Base-by-base conservation (phyloP, 2,329 filamentous ascomycete genomes). In the Paramyrothecium roridum region DNA sequence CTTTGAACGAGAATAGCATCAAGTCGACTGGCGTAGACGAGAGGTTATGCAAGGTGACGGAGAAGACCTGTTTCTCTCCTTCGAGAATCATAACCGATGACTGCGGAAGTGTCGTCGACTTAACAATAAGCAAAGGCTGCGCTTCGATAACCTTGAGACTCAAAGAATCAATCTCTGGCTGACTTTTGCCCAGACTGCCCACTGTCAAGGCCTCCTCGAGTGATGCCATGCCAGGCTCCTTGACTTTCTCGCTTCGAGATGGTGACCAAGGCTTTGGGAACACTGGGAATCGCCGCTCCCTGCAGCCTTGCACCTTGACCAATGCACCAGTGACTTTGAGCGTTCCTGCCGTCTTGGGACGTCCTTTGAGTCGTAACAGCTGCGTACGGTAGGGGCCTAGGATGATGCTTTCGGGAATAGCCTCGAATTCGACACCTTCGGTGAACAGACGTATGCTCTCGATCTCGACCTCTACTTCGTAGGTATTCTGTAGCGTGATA, bases 11-110 rank as follows among this genome's bases (percentile, higher is more conserved):
- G 57, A 97, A 91, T 23, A 95, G 80, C 37, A 97, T 76, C 54
- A 98, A 87, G 66, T 96, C 91, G 1, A 91, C 90, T 1, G 90
- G 79, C 2, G 88, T 92, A 1, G 79, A 76, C 1, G 91, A 95
- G 10, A 85, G 77, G 61, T 99, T 99, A 61, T 89, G 83, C 16
- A 98, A 75, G 0, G 89, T 93, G 17, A 97, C 81, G 0, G 84
- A 87, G 66, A 98, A 96, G 1, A 78, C 77, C 62, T 86, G 87
- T 21, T 82, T 83, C 71, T 99, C 93, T 47, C 95, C 95, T 73
- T 98, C 93, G 7, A 99, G 79, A 12, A 99, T 82, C 92, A 96
- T 97, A 37, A 96, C 77, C 11, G 91, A 90, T 21, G 89, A 90
- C 65, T 97, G 93, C 1, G 89, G 84, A 1, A 97, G 79, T 13